Percentiles rank a stretch among this genome's conserved stretches.
Evolutionary conservation across 176 grass and related monocot species (phyloP).

Genomic region (Zizania latifolia): DNA sequence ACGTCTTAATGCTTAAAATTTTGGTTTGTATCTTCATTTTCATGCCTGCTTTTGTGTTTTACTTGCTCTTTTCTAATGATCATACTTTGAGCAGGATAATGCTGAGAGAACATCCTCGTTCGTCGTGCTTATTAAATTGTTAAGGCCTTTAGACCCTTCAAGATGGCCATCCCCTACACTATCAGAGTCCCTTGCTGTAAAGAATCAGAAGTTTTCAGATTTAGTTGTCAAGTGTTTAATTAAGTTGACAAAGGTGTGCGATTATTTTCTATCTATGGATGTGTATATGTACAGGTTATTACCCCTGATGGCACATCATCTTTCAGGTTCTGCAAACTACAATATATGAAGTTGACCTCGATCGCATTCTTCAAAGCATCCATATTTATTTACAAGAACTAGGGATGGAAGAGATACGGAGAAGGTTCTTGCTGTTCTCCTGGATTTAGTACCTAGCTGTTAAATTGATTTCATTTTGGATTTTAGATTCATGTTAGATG

Average conservation of each 20-base stretch:
- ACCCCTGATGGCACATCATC: conserved; percentile 7
- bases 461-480: conserved; percentile 8
- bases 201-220: conserved; percentile 97
- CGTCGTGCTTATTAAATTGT: conserved; percentile 79
- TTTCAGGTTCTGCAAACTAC: conserved; percentile 90
- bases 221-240: conserved; percentile 99
- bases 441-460: not conserved
- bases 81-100: conserved; percentile 73
- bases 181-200: conserved; percentile 58
- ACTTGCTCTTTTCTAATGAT: conserved; percentile 20
- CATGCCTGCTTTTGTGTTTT: conserved; percentile 1
- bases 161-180: conserved; percentile 74
- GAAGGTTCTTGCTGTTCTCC: conserved; percentile 47
- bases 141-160: conserved; percentile 84
- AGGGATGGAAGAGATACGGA: conserved; percentile 98
- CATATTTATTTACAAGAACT: conserved; percentile 97
- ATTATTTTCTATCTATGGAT: not conserved
- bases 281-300: not conserved
- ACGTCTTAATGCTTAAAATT: conserved; percentile 99
- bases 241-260: conserved; percentile 89
- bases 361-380: conserved; percentile 95
- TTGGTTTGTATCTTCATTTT: conserved; percentile 47
- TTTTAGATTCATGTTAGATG: conserved; percentile 14
- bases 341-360: conserved; percentile 94
- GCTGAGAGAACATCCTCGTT: conserved; percentile 95